A percentile compares a stretch with the other conserved stretches of the same genome.
phyloP scores from a whole-genome alignment of 352 stramenopile species.

The Globisporangium cystogenes region DNA sequence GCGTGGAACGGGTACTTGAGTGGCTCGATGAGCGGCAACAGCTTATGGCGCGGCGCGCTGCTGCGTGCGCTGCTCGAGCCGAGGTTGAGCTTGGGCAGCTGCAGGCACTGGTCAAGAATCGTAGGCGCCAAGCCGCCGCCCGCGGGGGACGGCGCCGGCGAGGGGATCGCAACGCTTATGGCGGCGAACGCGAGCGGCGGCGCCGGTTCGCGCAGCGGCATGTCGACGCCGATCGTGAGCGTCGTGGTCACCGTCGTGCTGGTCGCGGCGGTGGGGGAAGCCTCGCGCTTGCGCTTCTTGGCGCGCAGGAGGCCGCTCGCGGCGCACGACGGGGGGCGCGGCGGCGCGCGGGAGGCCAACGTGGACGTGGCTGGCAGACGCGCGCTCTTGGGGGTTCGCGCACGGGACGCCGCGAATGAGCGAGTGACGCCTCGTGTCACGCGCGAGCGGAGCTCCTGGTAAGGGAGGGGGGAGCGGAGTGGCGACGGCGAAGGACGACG shows the following conservation, averaged over 20 bases:
- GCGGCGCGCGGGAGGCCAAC: constrained; percentile 4
- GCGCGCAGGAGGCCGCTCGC: constrained; percentile 4
- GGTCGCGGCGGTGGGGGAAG: background rate
- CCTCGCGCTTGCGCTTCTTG: constrained; percentile 16
- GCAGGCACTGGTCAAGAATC: constrained; percentile 44
- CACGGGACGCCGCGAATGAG: constrained; percentile 15
- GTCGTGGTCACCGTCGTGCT: too few relatives aligned
- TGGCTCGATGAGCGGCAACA: constrained; percentile 59
- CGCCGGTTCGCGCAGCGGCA: constrained; percentile 13
- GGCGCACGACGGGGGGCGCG: background rate
- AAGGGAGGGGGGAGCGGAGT: background rate
- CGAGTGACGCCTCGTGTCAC: constrained; percentile 5
- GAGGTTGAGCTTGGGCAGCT: constrained; percentile 65
- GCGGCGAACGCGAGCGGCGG: constrained; percentile 8
- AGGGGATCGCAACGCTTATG: constrained; percentile 3
- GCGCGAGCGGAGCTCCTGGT: too few relatives aligned
- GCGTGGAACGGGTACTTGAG: constrained; percentile 62
- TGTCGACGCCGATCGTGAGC: constrained; percentile 14
- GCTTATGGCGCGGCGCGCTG: constrained; percentile 46
- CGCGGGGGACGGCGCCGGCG: background rate
- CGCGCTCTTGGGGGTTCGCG: background rate
- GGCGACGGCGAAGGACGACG: background rate
- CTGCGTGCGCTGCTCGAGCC: constrained; percentile 18
- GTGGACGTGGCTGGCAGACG: constrained; percentile 6
- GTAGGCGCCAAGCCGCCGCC: constrained; percentile 1